These are phyloP conservation scores for Buxus sempervirens DNA, from an alignment of 164 flowering plant genomes.

Conservation along the genomic window DNA sequence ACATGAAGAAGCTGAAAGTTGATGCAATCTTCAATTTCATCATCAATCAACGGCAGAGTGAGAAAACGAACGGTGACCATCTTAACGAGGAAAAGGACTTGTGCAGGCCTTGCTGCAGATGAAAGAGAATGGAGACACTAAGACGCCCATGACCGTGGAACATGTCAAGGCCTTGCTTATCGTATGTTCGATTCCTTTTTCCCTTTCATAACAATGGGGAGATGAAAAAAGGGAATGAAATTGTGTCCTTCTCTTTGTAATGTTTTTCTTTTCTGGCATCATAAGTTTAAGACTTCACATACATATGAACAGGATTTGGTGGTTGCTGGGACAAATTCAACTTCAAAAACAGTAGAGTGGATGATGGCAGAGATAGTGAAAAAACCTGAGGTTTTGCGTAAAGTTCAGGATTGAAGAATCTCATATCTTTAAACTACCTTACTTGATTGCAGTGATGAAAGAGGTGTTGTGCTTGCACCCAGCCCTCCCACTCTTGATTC, in stretches of 20 bases:
- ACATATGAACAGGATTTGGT: slow-evolving; percentile 44
- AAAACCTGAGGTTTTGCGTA: slow-evolving; percentile 28
- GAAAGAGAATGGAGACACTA: slow-evolving; percentile 31
- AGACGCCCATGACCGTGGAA: slow-evolving; percentile 29
- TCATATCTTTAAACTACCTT: slow-evolving; percentile 34
- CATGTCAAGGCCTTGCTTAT: slow-evolving; percentile 36
- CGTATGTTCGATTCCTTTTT: slow-evolving; percentile 28
- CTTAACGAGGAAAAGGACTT: slow-evolving; percentile 23
- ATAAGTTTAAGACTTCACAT: no score
- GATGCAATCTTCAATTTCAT: slow-evolving; percentile 39
- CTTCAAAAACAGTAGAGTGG: slow-evolving; percentile 38
- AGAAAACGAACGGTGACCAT: slow-evolving; percentile 3
- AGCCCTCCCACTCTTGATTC: slow-evolving; percentile 43
- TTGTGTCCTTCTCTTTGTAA: no score
- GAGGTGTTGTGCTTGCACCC: slow-evolving; percentile 48
- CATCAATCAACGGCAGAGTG: slow-evolving; percentile 33
- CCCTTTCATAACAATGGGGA: no score
- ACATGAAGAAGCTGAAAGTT: slow-evolving; percentile 24
- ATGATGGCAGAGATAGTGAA: slow-evolving; percentile 42
- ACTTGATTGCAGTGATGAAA: slow-evolving; percentile 38
- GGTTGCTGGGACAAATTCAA: slow-evolving; percentile 47
- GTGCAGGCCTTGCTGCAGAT: slow-evolving; percentile 40
- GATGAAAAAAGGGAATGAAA: no score
- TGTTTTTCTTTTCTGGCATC: no score
- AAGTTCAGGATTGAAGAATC: slow-evolving; percentile 43